Percentiles rank a stretch among this genome's conserved stretches.
These are phyloP conservation scores for Emydomyces testavorans DNA, from an alignment of 2,329 filamentous ascomycete genomes.

Conservation along the genomic window DNA sequence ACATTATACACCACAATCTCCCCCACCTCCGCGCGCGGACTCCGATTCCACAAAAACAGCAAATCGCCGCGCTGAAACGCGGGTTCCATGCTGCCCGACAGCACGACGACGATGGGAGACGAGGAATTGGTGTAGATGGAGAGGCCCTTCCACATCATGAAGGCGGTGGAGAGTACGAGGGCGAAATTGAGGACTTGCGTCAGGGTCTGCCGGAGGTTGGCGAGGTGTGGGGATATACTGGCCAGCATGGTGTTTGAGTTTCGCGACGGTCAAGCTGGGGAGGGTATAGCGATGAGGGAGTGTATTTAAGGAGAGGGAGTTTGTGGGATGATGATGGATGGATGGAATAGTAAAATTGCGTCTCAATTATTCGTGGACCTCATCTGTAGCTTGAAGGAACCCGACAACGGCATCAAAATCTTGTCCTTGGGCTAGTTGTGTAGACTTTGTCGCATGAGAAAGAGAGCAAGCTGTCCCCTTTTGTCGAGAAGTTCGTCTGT, in stretches of 20 bases:
- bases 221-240: conserved; percentile 44
- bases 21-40: conserved; percentile 52
- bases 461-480: conserved; percentile 7
- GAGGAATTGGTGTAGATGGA: conserved; percentile 65
- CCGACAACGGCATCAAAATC: neutral
- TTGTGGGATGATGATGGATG: conserved; percentile 17
- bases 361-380: neutral
- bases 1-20: conserved; percentile 76
- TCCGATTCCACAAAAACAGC: conserved; percentile 53
- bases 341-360: neutral
- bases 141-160: conserved; percentile 92
- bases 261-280: conserved; percentile 12
- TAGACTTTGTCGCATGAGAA: too few species aligned
- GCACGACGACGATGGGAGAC: conserved; percentile 55
- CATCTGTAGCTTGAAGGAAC: neutral
- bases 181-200: conserved; percentile 81
- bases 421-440: neutral
- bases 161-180: conserved; percentile 77
- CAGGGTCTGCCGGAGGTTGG: conserved; percentile 67
- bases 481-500: neutral
- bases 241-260: conserved; percentile 49
- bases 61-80: conserved; percentile 55
- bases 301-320: conserved; percentile 30
- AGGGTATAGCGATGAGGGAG: conserved; percentile 25
- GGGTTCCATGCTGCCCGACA: conserved; percentile 58